Conservation (phyloP, 306 rosid species). For the Amphicarpaea edgeworthii region DNA sequence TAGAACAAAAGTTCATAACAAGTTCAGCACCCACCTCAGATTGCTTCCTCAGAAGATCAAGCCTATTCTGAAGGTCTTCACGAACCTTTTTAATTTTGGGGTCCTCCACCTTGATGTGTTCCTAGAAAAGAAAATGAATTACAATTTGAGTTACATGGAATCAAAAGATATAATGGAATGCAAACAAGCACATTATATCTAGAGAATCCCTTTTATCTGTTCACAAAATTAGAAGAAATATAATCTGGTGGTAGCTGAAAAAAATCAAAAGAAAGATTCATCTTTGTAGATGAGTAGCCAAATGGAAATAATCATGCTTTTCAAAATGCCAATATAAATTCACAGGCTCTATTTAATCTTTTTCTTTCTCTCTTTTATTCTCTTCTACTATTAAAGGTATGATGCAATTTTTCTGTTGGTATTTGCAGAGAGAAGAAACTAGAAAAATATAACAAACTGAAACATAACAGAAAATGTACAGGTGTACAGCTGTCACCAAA, state of each 20-base stretch:
- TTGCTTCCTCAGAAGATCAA: constrained; percentile 84
- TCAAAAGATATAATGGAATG: constrained; percentile 20
- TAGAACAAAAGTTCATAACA: constrained; percentile 18
- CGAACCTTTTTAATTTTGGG: constrained; percentile 70
- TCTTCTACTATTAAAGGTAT: constrained; percentile 11
- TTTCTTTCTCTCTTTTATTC: constrained; percentile 13
- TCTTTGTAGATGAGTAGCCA: constrained; percentile 1
- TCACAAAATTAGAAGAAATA: constrained; percentile 25
- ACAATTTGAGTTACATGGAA: constrained; percentile 36
- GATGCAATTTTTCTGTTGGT: not conserved
- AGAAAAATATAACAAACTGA: not conserved
- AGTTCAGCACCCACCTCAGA: constrained; percentile 66
- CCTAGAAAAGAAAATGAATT: constrained; percentile 55
- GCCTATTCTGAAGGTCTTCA: constrained; percentile 78
- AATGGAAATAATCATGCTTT: constrained; percentile 25
- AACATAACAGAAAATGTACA: constrained; percentile 29
- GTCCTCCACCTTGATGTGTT: constrained; percentile 70
- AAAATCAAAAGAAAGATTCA: constrained; percentile 33
- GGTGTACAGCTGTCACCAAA: constrained; percentile 22
- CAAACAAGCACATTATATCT: constrained; percentile 36
- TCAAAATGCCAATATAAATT: constrained; percentile 27
- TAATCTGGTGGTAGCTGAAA: constrained; percentile 1
- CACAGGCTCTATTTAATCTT: constrained; percentile 7
- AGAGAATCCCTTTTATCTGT: constrained; percentile 27
- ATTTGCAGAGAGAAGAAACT: constrained; percentile 8